Conservation (phyloP, 2,329 filamentous ascomycete genomes). For the Trichoderma endophyticum region DNA sequence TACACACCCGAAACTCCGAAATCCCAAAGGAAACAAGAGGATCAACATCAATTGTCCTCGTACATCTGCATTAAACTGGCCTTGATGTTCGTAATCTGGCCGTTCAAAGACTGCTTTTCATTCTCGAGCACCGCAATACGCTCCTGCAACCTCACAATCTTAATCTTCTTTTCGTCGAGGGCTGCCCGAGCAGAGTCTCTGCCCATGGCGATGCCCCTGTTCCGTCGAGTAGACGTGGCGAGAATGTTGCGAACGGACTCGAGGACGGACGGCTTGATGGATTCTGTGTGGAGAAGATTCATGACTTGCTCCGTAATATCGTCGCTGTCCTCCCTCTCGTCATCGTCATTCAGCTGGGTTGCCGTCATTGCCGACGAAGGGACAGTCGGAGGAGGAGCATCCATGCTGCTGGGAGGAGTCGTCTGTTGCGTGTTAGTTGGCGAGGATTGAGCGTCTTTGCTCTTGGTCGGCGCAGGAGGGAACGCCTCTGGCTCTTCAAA, state of each 20-base stretch:
- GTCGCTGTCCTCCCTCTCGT: slow-evolving; percentile 16
- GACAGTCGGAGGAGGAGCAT: background rate
- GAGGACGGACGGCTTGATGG: slow-evolving; percentile 38
- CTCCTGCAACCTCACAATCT: slow-evolving; percentile 37
- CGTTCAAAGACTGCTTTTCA: slow-evolving; percentile 30
- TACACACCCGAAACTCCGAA: background rate
- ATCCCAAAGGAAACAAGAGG: background rate
- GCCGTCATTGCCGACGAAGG: slow-evolving; percentile 13
- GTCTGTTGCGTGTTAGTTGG: background rate
- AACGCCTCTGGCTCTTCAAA: slow-evolving; percentile 28
- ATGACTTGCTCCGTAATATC: slow-evolving; percentile 48
- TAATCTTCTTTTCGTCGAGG: slow-evolving; percentile 59
- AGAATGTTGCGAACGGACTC: slow-evolving; percentile 44
- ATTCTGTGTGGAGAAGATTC: slow-evolving; percentile 44
- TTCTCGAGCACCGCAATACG: slow-evolving; percentile 41
- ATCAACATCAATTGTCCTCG: slow-evolving; percentile 28
- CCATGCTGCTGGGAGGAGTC: background rate
- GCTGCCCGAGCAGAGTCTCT: slow-evolving; percentile 63
- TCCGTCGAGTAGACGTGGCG: slow-evolving; percentile 53
- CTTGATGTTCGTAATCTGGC: slow-evolving; percentile 38
- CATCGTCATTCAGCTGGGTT: slow-evolving; percentile 14
- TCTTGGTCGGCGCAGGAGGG: slow-evolving; percentile 21
- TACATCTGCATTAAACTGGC: slow-evolving; percentile 37
- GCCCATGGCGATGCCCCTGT: slow-evolving; percentile 60
- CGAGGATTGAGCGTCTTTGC: background rate